Conservation (phyloP, 1,284 basidiomycete genomes). For the Malassezia sp. region DNA sequence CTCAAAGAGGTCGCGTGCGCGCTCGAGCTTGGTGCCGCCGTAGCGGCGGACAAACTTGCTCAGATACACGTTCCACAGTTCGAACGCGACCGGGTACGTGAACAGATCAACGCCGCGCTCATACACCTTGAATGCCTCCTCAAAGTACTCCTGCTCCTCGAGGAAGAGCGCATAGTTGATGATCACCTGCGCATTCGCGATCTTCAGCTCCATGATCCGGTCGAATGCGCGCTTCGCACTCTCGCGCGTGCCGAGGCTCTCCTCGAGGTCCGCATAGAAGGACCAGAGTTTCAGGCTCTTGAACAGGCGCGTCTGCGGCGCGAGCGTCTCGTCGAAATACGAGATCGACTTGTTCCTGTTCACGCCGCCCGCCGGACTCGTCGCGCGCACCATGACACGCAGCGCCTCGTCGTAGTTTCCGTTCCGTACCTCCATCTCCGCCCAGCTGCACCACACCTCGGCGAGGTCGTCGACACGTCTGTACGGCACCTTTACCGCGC, state of each 20-base stretch:
- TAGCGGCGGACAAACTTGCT: conserved; percentile 95
- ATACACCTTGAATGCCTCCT: conserved; percentile 97
- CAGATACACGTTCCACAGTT: conserved; percentile 98
- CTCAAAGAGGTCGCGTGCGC: conserved; percentile 89
- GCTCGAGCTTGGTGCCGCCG: conserved; percentile 83
- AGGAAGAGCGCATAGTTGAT: conserved; percentile 94
- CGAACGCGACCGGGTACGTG: conserved; percentile 94
- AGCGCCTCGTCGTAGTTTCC: conserved; percentile 94
- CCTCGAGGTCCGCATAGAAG: conserved; percentile 93
- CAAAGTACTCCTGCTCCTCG: conserved; percentile 94
- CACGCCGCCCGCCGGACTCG: conserved; percentile 59
- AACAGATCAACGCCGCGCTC: conserved; percentile 95
- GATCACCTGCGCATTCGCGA: conserved; percentile 88
- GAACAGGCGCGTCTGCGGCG: conserved; percentile 81
- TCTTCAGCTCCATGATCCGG: conserved; percentile 89
- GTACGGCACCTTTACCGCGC: conserved; percentile 80
- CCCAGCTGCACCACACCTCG: conserved; percentile 98
- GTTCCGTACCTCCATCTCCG: conserved; percentile 91
- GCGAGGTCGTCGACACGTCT: conserved; percentile 93
- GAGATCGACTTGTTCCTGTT: conserved; percentile 69
- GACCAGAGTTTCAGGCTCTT: conserved; percentile 98
- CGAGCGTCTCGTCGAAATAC: conserved; percentile 85
- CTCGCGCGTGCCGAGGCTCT: conserved; percentile 86
- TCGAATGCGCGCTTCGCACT: conserved; percentile 87
- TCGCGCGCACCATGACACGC: conserved; percentile 87